Evolutionary conservation across 129 eudicot genomes (phyloP).

Genomic region (Pseudognaphalium luteoalbum): DNA sequence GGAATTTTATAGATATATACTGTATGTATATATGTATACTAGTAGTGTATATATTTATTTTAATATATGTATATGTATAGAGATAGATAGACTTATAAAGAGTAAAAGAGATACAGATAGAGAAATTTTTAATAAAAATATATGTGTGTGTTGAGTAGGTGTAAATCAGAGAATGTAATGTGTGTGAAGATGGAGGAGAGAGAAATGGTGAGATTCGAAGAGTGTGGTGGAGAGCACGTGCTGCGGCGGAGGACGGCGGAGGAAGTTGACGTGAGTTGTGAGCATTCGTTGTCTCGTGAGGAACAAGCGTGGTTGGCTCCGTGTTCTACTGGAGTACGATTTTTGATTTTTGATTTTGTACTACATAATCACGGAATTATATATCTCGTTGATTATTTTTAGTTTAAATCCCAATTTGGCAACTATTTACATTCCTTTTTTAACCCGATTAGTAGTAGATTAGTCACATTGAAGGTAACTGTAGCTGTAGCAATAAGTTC

Average conservation of each 20-base stretch:
- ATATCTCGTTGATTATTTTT: background rate
- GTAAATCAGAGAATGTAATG: constrained; percentile 33
- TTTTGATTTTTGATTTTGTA: background rate
- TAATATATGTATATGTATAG: background rate
- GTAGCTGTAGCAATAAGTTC: no score
- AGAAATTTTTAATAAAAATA: background rate
- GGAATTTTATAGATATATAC: constrained; percentile 16
- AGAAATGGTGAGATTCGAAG: constrained; percentile 34
- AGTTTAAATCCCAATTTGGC: constrained; percentile 9
- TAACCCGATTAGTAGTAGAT: background rate
- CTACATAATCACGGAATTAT: background rate
- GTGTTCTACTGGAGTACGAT: background rate
- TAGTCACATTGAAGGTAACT: no score
- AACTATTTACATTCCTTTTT: background rate
- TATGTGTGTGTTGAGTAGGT: background rate
- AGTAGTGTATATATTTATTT: no score
- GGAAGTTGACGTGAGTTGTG: constrained; percentile 19
- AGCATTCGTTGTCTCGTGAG: background rate
- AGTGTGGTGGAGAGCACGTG: constrained; percentile 38
- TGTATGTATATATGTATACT: background rate
- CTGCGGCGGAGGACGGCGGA: constrained; percentile 9
- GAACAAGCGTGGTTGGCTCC: constrained; percentile 28
- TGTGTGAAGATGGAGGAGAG: constrained; percentile 8
- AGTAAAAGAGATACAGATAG: background rate
- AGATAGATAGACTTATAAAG: constrained; percentile 17